Evolutionary conservation across 768 basidiomycete genomes (phyloP).

Genomic region (Gautieria morchelliformis): DNA sequence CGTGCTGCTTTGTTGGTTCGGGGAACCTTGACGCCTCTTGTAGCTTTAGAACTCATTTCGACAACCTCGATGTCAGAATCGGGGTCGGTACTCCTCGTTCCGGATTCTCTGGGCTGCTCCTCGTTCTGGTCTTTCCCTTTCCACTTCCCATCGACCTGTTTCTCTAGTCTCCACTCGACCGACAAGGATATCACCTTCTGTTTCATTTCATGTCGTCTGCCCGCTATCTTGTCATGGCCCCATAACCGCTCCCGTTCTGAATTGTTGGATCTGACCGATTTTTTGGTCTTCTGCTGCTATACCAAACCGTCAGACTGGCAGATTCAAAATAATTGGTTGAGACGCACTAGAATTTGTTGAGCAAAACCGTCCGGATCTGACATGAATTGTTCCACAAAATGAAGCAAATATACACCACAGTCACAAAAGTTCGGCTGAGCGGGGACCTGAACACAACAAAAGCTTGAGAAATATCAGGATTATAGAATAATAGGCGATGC

Average conservation of each 20-base stretch:
- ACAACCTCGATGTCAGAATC: constrained; percentile 9
- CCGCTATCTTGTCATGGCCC: constrained; percentile 11
- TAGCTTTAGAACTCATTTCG: not conserved
- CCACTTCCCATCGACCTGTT: not conserved
- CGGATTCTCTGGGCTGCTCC: not conserved
- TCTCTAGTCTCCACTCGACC: constrained; percentile 2
- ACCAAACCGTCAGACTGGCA: not conserved
- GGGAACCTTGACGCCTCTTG: not conserved
- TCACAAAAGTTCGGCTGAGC: constrained; percentile 83
- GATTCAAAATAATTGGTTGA: not conserved
- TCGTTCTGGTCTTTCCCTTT: not conserved
- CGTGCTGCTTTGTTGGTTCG: not conserved
- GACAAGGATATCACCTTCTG: not conserved
- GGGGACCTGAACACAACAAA: constrained; percentile 54
- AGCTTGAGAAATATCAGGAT: not conserved
- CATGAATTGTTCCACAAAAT: constrained; percentile 76
- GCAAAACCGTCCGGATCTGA: constrained; percentile 43
- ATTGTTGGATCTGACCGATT: not conserved
- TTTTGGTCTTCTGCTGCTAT: constrained; percentile 3
- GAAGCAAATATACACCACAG: constrained; percentile 87
- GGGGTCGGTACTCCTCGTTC: not conserved
- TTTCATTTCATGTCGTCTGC: constrained; percentile 9
- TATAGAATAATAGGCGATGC: constrained; percentile 10
- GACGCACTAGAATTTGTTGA: constrained; percentile 33
- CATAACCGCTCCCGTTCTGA: constrained; percentile 9